A percentile compares a stretch with the other conserved stretches of the same genome.
phyloP scores from a whole-genome alignment of 2,329 filamentous ascomycete genomes.

The Hypoxylon sp. region DNA sequence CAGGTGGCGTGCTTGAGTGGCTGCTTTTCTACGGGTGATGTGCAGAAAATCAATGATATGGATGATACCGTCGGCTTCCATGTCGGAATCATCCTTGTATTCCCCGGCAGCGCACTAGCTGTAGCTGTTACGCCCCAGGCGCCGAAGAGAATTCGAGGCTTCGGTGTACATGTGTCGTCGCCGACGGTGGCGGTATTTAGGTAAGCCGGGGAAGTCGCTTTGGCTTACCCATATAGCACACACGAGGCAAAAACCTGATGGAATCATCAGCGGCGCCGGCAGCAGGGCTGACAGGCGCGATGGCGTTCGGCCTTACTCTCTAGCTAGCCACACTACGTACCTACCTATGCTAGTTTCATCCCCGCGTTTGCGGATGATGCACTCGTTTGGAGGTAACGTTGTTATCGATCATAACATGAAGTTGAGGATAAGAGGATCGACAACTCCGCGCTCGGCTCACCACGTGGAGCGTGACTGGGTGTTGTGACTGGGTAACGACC shows the following conservation, averaged over 20 bases:
- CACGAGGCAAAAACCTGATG: not conserved
- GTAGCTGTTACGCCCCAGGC: constrained; percentile 6
- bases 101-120: constrained; percentile 6
- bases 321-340: not conserved
- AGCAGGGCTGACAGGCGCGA: constrained; percentile 2
- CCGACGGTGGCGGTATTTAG: not conserved
- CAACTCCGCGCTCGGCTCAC: constrained; percentile 10
- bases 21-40: constrained; percentile 5
- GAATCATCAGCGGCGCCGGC: not conserved
- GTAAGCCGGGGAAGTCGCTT: not conserved
- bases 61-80: not conserved
- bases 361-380: not conserved
- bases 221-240: not conserved
- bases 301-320: not conserved
- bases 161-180: not conserved
- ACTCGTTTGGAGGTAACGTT: not conserved
- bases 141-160: not conserved
- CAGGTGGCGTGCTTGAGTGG: constrained; percentile 12
- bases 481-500: constrained; percentile 8
- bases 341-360: not conserved
- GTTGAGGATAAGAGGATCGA: constrained; percentile 15
- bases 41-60: constrained; percentile 3
- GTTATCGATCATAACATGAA: not conserved
- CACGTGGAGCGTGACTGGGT: constrained; percentile 25
- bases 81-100: not conserved